Conservation (phyloP, 805 yeast species). For the Pichia scutulata region DNA sequence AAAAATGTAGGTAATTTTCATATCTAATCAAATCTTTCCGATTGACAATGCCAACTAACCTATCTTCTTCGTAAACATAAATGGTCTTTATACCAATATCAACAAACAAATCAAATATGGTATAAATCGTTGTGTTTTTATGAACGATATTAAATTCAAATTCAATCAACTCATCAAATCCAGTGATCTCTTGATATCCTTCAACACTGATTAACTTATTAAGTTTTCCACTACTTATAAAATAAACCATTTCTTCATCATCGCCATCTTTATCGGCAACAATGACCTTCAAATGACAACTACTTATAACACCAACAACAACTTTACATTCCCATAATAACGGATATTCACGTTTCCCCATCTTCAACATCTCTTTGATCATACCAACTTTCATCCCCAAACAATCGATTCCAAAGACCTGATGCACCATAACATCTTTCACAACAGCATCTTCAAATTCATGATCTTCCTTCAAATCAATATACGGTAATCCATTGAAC, state of each 20-base stretch:
- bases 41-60: slow-evolving; percentile 67
- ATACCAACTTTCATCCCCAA: slow-evolving; percentile 25
- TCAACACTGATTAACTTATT: background rate
- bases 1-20: slow-evolving; percentile 33
- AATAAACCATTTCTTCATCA: slow-evolving; percentile 7
- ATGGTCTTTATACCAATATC: slow-evolving; percentile 75
- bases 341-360: slow-evolving; percentile 36
- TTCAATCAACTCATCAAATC: slow-evolving; percentile 33
- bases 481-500: slow-evolving; percentile 80
- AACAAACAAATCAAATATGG: slow-evolving; percentile 59
- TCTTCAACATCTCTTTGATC: slow-evolving; percentile 1
- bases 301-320: slow-evolving; percentile 39
- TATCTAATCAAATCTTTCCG: slow-evolving; percentile 74
- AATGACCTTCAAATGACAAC: slow-evolving; percentile 31
- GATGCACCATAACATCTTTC: slow-evolving; percentile 55
- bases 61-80: slow-evolving; percentile 55
- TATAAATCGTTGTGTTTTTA: slow-evolving; percentile 47
- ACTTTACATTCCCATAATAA: slow-evolving; percentile 30
- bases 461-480: slow-evolving; percentile 65
- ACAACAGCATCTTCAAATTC: slow-evolving; percentile 40
- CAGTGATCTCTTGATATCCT: slow-evolving; percentile 10
- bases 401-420: slow-evolving; percentile 32
- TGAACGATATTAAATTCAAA: slow-evolving; percentile 56
- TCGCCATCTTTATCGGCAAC: background rate
- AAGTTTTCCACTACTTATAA: slow-evolving; percentile 11